These are phyloP conservation scores for Geoglossum glabrum DNA, from an alignment of 495 filamentous ascomycete genomes.

Conservation along the genomic window DNA sequence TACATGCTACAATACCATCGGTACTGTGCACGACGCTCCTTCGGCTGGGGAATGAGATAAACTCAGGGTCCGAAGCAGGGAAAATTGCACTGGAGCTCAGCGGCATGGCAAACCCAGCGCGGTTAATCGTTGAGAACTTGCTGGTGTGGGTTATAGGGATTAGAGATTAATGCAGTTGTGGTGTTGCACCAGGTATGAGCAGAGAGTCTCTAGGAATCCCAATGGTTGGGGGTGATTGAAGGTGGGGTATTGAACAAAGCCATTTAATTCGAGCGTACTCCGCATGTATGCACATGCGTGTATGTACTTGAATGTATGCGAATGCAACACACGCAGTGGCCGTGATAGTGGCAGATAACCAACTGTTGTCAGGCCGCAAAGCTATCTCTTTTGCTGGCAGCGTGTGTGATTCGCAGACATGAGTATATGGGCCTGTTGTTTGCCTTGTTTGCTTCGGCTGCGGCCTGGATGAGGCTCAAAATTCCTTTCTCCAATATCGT, in stretches of 20 bases:
- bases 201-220: too few species aligned
- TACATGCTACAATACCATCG: conserved; percentile 79
- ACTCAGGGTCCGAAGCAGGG: conserved; percentile 36
- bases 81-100: conserved; percentile 41
- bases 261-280: background rate
- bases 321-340: background rate
- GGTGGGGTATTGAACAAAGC: background rate
- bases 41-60: conserved; percentile 58
- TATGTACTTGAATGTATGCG: background rate
- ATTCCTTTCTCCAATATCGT: background rate
- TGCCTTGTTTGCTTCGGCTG: background rate
- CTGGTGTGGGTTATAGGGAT: background rate
- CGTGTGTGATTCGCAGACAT: background rate
- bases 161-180: background rate
- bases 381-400: background rate
- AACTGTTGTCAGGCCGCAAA: background rate
- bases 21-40: conserved; percentile 85
- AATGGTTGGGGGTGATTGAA: background rate
- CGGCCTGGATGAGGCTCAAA: background rate
- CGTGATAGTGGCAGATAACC: background rate
- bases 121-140: background rate
- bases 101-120: conserved; percentile 24
- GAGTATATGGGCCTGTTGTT: background rate
- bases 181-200: too few species aligned
- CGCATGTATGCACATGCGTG: background rate